Evolutionary conservation across 148 eudicot genomes (phyloP).

Genomic region (Rhododendron ovatum): DNA sequence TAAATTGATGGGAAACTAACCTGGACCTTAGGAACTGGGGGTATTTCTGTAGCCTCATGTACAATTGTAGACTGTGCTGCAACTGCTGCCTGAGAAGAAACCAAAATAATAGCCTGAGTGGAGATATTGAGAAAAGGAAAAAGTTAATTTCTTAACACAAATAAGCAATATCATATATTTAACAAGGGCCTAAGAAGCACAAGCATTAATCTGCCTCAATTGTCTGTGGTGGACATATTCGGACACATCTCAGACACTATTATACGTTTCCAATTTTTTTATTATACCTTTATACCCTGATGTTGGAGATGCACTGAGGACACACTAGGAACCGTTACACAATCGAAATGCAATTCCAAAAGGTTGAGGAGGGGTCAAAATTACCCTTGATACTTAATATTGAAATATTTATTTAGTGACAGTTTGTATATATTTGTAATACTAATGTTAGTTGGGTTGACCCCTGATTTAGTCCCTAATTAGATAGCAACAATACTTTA

Average conservation of each 20-base stretch:
- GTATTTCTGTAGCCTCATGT: slow-evolving; percentile 29
- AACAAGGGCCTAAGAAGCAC: not conserved
- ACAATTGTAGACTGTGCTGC: slow-evolving; percentile 41
- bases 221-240: not conserved
- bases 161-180: not conserved
- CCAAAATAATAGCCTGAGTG: not conserved
- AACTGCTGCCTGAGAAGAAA: slow-evolving; percentile 27
- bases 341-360: not conserved
- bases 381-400: not conserved
- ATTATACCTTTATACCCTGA: not conserved
- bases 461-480: not conserved
- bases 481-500: not conserved
- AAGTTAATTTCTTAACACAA: not conserved
- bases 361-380: not conserved
- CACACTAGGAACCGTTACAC: not conserved
- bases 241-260: not conserved
- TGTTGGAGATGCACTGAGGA: not conserved
- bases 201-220: not conserved
- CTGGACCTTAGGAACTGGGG: slow-evolving; percentile 26
- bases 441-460: not conserved
- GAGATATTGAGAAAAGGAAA: not conserved
- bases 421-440: not conserved
- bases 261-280: not conserved
- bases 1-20: slow-evolving; percentile 7
- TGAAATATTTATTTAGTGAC: not conserved